These are phyloP conservation scores for Ophiostoma sp. DNA, from an alignment of 2,329 filamentous ascomycete species.

Conservation along the genomic window DNA sequence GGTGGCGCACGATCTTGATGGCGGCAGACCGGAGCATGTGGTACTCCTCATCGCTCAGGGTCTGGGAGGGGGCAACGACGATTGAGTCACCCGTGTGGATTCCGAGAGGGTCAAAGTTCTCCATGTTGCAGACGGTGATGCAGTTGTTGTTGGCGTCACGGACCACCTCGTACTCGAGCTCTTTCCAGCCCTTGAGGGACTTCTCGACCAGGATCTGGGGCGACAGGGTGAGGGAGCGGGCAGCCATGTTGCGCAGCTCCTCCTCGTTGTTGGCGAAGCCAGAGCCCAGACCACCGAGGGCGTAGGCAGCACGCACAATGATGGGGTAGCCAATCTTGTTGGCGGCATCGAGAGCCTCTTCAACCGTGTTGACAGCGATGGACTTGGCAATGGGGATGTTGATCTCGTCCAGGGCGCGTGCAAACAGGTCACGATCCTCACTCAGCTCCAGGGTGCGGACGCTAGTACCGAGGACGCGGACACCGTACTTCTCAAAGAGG, in stretches of 20 bases:
- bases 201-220: constrained; percentile 95
- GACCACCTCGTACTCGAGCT: constrained; percentile 98
- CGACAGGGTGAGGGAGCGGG: constrained; percentile 86
- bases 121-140: constrained; percentile 99
- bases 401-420: constrained; percentile 93
- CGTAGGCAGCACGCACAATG: constrained; percentile 94
- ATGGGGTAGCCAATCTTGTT: constrained; percentile 92
- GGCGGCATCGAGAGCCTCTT: constrained; percentile 83
- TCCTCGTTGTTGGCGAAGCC: constrained; percentile 87
- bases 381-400: constrained; percentile 96
- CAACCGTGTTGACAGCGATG: constrained; percentile 83
- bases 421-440: constrained; percentile 93
- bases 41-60: constrained; percentile 94
- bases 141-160: constrained; percentile 95
- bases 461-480: constrained; percentile 92
- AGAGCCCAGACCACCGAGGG: constrained; percentile 87
- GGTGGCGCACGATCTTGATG: constrained; percentile 92
- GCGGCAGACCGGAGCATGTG: constrained; percentile 98
- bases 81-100: constrained; percentile 98
- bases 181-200: constrained; percentile 99
- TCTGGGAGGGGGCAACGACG: constrained; percentile 95
- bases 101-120: constrained; percentile 97
- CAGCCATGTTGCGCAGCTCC: constrained; percentile 83
- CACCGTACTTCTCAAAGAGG: constrained; percentile 89
- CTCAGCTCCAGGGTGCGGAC: constrained; percentile 89